phyloP scores from a whole-genome alignment of 2,329 filamentous ascomycete genomes.

The Eutypa lata region DNA sequence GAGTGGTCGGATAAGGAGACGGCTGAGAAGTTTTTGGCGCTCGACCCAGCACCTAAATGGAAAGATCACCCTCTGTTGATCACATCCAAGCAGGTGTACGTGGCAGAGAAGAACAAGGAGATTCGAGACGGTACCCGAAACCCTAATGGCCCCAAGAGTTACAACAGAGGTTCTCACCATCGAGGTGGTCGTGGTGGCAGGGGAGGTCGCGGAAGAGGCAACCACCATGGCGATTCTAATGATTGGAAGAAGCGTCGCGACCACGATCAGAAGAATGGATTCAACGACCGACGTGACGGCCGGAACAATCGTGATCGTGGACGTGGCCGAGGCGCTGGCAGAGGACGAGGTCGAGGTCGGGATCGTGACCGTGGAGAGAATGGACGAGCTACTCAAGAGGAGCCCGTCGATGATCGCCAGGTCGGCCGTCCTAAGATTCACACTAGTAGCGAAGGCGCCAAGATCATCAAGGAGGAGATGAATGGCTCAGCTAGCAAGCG shows the following conservation, averaged over 20 bases:
- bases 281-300: conserved; percentile 46
- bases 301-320: conserved; percentile 36
- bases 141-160: conserved; percentile 44
- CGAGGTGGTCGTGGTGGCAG: conserved; percentile 38
- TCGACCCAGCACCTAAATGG: conserved; percentile 81
- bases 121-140: conserved; percentile 69
- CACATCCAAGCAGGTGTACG: conserved; percentile 87
- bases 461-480: conserved; percentile 30
- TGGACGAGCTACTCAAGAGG: conserved; percentile 30
- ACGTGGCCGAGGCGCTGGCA: conserved; percentile 25
- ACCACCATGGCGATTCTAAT: conserved; percentile 44
- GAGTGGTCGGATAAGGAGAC: conserved; percentile 81
- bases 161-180: conserved; percentile 27
- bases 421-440: conserved; percentile 42
- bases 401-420: conserved; percentile 26
- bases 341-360: conserved; percentile 33
- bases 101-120: conserved; percentile 69
- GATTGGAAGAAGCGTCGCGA: conserved; percentile 66
- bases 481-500: conserved; percentile 45
- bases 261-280: conserved; percentile 58
- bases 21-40: conserved; percentile 73
- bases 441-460: conserved; percentile 37
- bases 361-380: conserved; percentile 36
- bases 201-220: conserved; percentile 32
- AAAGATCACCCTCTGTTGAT: conserved; percentile 75